These are phyloP conservation scores for Sarocladium brachiariae DNA, from an alignment of 2,329 filamentous ascomycete genomes.

Conservation along the genomic window DNA sequence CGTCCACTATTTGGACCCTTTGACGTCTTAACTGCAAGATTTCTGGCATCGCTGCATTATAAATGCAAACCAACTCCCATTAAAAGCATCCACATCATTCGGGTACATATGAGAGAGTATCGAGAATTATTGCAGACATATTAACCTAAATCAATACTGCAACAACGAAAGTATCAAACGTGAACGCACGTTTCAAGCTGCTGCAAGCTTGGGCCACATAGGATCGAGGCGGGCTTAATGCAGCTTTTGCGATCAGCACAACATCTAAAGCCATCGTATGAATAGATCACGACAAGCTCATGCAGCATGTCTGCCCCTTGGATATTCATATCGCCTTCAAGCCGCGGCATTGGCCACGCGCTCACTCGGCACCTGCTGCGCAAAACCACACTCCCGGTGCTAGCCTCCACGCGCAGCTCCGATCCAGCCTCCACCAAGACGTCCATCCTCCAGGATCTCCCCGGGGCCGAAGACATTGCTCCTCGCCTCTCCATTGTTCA, in stretches of 20 bases:
- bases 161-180: too few species aligned
- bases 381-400: constrained; percentile 40
- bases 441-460: constrained; percentile 25
- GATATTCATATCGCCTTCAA: constrained; percentile 42
- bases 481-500: constrained; percentile 32
- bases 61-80: not conserved
- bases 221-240: not conserved
- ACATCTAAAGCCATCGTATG: too few species aligned
- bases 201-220: too few species aligned
- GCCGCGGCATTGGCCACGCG: constrained; percentile 41
- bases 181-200: too few species aligned
- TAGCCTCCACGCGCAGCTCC: constrained; percentile 34
- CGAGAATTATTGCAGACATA: too few species aligned
- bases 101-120: not conserved
- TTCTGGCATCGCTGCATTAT: constrained; percentile 7
- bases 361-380: constrained; percentile 42
- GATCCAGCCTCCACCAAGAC: constrained; percentile 29
- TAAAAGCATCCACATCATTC: not conserved
- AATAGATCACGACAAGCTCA: too few species aligned
- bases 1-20: constrained; percentile 4
- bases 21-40: not conserved
- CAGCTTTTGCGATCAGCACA: too few species aligned
- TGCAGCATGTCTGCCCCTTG: constrained; percentile 44
- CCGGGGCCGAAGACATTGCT: constrained; percentile 16
- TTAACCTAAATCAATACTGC: too few species aligned